Evolutionary conservation across 2,329 filamentous ascomycete species (phyloP).

Genomic region (Colletotrichum incanum): DNA sequence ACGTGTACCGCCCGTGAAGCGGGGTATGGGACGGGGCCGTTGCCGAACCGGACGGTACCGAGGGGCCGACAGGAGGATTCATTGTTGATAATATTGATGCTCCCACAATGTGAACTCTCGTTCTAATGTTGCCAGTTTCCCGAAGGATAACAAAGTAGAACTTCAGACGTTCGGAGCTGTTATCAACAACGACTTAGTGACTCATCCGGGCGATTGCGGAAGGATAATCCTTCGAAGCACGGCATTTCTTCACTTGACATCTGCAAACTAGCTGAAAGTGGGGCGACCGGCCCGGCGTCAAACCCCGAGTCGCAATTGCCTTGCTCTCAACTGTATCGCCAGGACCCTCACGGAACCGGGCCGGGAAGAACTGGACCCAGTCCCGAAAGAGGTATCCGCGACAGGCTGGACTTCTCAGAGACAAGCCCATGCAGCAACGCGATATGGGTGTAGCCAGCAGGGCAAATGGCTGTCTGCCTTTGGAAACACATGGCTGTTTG

Average conservation of each 20-base stretch:
- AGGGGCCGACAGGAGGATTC: constrained; percentile 42
- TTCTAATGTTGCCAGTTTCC: accelerated
- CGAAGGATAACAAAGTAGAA: background rate
- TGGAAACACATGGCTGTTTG: background rate
- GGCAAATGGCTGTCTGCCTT: background rate
- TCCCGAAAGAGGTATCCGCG: no score
- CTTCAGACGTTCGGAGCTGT: background rate
- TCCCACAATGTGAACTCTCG: background rate
- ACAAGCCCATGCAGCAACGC: background rate
- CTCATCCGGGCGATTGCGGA: background rate
- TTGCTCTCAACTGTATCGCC: background rate
- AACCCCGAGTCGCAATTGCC: background rate
- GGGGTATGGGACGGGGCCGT: constrained; percentile 42
- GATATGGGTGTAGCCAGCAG: background rate
- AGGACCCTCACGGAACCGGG: no score
- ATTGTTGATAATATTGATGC: background rate
- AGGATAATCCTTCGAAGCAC: constrained; percentile 1
- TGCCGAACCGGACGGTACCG: constrained; percentile 42
- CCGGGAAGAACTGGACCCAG: no score
- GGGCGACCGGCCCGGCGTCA: constrained; percentile 20
- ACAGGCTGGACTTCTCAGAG: no score
- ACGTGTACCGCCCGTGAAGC: constrained; percentile 51
- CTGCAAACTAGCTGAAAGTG: background rate
- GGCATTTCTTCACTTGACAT: background rate
- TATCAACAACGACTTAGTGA: background rate